phyloP scores from a whole-genome alignment of 257 asterid species.

The Fraxinus americana region DNA sequence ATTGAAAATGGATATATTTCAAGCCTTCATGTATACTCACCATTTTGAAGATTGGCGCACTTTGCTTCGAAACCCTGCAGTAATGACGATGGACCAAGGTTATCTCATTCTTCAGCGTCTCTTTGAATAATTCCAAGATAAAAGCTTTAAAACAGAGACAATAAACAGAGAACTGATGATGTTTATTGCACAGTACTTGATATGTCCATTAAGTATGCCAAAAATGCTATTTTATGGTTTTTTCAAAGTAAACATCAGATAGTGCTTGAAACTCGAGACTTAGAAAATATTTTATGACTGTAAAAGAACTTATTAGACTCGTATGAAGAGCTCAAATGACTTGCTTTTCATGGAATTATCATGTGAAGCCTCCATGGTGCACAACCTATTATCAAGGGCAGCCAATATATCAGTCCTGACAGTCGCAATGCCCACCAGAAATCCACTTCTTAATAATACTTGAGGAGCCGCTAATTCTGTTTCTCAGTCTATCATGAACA shows the following conservation, averaged over 20 bases:
- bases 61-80: constrained; percentile 72
- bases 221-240: too few relatives aligned
- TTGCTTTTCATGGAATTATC: constrained; percentile 54
- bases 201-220: too few relatives aligned
- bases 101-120: background rate
- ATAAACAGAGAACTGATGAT: too few relatives aligned
- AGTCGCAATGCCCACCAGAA: constrained; percentile 79
- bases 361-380: constrained; percentile 26
- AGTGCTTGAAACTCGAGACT: too few relatives aligned
- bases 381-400: constrained; percentile 62
- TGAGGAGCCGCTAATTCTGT: constrained; percentile 60
- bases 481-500: too few relatives aligned
- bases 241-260: too few relatives aligned
- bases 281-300: too few relatives aligned
- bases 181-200: too few relatives aligned
- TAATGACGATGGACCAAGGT: background rate
- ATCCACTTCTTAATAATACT: constrained; percentile 72
- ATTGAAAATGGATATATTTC: constrained; percentile 70
- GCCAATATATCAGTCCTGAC: constrained; percentile 95
- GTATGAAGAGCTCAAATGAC: constrained; percentile 60
- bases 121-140: background rate
- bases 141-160: background rate
- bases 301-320: constrained; percentile 45
- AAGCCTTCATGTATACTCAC: constrained; percentile 69
- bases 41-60: constrained; percentile 63